These are phyloP conservation scores for Tylopilus felleus DNA, from an alignment of 768 basidiomycete genomes.

Conservation along the genomic window DNA sequence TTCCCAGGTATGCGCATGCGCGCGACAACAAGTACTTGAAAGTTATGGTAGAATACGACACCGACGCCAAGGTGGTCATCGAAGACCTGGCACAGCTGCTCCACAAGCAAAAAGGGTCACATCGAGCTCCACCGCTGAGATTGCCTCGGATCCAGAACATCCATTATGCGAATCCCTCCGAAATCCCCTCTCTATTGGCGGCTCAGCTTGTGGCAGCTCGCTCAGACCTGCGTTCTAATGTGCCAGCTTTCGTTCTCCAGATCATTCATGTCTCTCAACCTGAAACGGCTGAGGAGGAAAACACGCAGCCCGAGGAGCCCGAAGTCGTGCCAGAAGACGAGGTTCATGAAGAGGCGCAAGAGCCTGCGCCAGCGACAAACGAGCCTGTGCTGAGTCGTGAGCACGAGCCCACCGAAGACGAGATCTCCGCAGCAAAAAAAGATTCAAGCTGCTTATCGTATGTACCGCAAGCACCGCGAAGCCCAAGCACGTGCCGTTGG, in stretches of 20 bases:
- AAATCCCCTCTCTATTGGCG: constrained; percentile 31
- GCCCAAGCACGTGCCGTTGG: constrained; percentile 7
- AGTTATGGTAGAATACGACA: constrained; percentile 13
- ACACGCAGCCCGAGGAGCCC: background rate
- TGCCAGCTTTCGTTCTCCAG: constrained; percentile 18
- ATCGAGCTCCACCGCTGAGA: background rate
- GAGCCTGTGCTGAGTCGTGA: constrained; percentile 16
- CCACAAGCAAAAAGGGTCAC: background rate
- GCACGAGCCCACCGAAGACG: constrained; percentile 23
- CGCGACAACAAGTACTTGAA: constrained; percentile 17
- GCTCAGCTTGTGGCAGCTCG: constrained; percentile 12
- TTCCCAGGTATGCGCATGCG: background rate
- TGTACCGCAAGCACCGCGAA: constrained; percentile 1
- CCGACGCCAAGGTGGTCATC: too few species aligned
- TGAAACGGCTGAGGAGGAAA: background rate
- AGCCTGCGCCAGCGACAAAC: constrained; percentile 4
- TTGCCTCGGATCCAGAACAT: constrained; percentile 29
- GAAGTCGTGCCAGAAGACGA: constrained; percentile 1
- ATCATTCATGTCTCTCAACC: background rate
- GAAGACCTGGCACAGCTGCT: too few species aligned
- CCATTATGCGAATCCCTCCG: constrained; percentile 26
- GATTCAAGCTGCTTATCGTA: constrained; percentile 22
- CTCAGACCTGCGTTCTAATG: constrained; percentile 14
- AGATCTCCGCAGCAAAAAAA: constrained; percentile 23
- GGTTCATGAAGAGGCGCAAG: constrained; percentile 13